Evolutionary conservation across 768 basidiomycete genomes (phyloP).

Genomic region (Rickenella mellea): DNA sequence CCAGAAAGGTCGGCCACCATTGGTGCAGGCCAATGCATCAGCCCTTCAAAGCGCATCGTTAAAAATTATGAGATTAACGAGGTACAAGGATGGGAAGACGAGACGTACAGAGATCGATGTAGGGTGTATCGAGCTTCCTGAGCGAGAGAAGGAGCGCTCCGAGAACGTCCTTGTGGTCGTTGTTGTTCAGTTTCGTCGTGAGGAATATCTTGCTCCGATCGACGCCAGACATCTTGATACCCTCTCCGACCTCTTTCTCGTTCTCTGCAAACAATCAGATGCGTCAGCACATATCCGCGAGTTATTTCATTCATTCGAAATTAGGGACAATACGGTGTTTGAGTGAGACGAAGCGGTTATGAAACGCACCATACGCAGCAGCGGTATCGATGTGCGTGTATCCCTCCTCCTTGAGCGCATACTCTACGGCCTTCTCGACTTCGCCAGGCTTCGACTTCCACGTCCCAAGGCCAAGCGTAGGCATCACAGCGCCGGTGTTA

Average conservation of each 20-base stretch:
- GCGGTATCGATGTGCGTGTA: conserved; percentile 72
- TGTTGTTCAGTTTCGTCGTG: conserved; percentile 64
- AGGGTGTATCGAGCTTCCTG: conserved; percentile 56
- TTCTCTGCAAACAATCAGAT: conserved; percentile 28
- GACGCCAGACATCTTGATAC: conserved; percentile 68
- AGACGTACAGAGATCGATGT: conserved; percentile 67
- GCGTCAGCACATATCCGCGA: background rate
- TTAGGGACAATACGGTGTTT: too few species aligned
- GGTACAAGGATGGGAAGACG: conserved; percentile 8
- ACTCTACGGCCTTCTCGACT: conserved; percentile 66
- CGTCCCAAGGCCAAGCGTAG: conserved; percentile 68
- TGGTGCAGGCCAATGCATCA: conserved; percentile 81
- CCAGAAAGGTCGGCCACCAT: conserved; percentile 43
- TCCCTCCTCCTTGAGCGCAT: conserved; percentile 62
- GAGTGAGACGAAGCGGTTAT: background rate
- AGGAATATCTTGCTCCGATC: conserved; percentile 69
- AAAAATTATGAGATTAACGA: background rate
- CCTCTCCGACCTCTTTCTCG: conserved; percentile 74
- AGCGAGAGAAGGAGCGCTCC: conserved; percentile 66
- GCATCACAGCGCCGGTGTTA: conserved; percentile 73
- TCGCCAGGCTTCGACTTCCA: conserved; percentile 68
- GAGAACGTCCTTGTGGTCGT: conserved; percentile 47
- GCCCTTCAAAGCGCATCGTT: conserved; percentile 29
- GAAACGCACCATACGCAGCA: conserved; percentile 37
- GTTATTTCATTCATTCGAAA: too few species aligned